Percentiles rank a stretch among this genome's conserved stretches.
phyloP scores from a whole-genome alignment of 106 monocot species.

The Posidonia australis region DNA sequence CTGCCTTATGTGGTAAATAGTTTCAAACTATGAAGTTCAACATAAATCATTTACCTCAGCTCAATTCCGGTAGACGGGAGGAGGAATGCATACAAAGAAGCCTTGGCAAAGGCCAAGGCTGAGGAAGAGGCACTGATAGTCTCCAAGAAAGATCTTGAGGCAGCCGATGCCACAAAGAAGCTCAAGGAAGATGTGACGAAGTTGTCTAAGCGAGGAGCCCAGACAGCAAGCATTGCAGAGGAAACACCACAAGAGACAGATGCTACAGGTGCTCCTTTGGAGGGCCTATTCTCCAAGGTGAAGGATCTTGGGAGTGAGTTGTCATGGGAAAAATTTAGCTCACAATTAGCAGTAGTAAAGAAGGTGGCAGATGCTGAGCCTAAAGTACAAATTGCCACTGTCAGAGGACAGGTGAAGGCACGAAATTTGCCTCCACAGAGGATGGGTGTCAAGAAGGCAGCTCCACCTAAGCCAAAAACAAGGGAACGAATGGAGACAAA shows the following conservation, averaged over 20 bases:
- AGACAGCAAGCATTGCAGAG: slow-evolving; percentile 14
- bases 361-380: slow-evolving; percentile 25
- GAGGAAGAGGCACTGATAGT: slow-evolving; percentile 50
- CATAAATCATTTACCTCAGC: slow-evolving; percentile 11
- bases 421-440: slow-evolving; percentile 40
- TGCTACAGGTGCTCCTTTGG: slow-evolving; percentile 36
- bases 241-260: slow-evolving; percentile 23
- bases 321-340: slow-evolving; percentile 59
- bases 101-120: slow-evolving; percentile 42
- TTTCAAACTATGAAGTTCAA: neutral
- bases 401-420: slow-evolving; percentile 64
- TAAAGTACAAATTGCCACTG: slow-evolving; percentile 43
- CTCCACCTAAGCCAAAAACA: slow-evolving; percentile 6
- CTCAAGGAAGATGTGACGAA: slow-evolving; percentile 35
- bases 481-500: slow-evolving; percentile 8
- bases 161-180: slow-evolving; percentile 35
- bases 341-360: slow-evolving; percentile 39
- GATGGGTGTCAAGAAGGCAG: slow-evolving; percentile 40
- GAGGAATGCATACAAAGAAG: slow-evolving; percentile 64
- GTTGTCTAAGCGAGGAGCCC: slow-evolving; percentile 26
- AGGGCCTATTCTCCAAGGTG: slow-evolving; percentile 36
- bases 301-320: slow-evolving; percentile 42
- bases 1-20: neutral
- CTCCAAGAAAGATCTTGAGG: slow-evolving; percentile 41
- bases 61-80: slow-evolving; percentile 83